Percentiles rank a stretch among this genome's conserved stretches.
Conservation (phyloP, 2,329 filamentous ascomycete species). For the Laburnicola sp. region DNA sequence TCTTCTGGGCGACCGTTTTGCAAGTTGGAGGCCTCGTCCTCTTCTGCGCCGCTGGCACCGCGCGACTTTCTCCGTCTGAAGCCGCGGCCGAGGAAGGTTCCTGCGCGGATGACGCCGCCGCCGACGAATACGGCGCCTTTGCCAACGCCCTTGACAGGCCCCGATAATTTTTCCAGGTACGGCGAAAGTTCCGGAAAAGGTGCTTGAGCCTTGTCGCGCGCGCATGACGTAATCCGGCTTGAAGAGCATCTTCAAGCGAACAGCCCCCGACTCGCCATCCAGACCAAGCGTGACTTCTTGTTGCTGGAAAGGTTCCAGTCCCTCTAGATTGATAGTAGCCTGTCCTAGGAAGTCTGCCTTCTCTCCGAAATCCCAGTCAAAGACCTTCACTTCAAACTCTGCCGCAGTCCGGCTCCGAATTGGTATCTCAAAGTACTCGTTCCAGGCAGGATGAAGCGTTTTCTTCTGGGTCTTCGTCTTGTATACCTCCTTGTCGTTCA, state of each 20-base stretch:
- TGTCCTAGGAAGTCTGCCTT: conserved; percentile 89
- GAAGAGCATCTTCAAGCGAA: conserved; percentile 86
- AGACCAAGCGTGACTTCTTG: conserved; percentile 74
- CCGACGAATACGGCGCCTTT: conserved; percentile 72
- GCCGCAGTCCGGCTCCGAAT: conserved; percentile 83
- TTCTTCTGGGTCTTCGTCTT: conserved; percentile 98
- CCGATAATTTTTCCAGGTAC: conserved; percentile 88
- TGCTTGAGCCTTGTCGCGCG: conserved; percentile 84
- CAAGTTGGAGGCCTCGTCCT: conserved; percentile 50
- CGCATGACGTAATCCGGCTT: conserved; percentile 89
- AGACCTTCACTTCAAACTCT: conserved; percentile 80
- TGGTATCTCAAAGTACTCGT: conserved; percentile 87
- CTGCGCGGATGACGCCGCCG: conserved; percentile 83
- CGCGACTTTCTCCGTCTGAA: conserved; percentile 72
- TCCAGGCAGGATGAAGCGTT: conserved; percentile 92
- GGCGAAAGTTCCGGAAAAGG: conserved; percentile 88
- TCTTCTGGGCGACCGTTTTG: conserved; percentile 38
- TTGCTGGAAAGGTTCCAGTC: conserved; percentile 81
- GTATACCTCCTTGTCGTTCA: conserved; percentile 87
- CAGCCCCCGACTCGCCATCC: conserved; percentile 84
- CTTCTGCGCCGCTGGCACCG: conserved; percentile 47
- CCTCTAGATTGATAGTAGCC: conserved; percentile 72
- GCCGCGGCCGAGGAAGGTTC: conserved; percentile 85
- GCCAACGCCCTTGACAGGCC: conserved; percentile 90
- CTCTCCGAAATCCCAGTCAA: conserved; percentile 96